Evolutionary conservation across 2,329 filamentous ascomycete genomes (phyloP).

Genomic region (Sphaceloma murrayae): DNA sequence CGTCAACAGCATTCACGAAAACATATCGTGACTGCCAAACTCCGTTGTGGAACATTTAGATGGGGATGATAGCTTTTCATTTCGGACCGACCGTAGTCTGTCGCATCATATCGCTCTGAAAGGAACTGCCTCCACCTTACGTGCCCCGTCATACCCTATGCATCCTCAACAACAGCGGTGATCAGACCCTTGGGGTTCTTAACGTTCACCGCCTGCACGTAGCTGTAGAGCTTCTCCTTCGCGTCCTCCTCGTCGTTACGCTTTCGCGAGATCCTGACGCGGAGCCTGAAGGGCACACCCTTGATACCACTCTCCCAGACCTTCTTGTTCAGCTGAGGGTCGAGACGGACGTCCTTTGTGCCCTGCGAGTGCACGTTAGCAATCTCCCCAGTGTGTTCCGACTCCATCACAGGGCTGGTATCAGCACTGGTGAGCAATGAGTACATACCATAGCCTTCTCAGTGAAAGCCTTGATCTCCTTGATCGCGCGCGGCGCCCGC

Average conservation of each 20-base stretch:
- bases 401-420: not conserved
- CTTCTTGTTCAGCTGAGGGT: slow-evolving; percentile 99
- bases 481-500: slow-evolving; percentile 94
- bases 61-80: too few relatives aligned
- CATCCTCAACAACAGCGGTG: slow-evolving; percentile 73
- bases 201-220: slow-evolving; percentile 98
- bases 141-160: slow-evolving; percentile 32
- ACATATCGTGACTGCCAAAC: too few relatives aligned
- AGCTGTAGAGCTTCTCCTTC: slow-evolving; percentile 99
- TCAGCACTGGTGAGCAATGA: not conserved
- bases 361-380: slow-evolving; percentile 48
- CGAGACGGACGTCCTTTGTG: slow-evolving; percentile 91
- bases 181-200: slow-evolving; percentile 98
- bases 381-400: not conserved
- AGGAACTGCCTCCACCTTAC: not conserved
- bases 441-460: slow-evolving; percentile 84
- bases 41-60: too few relatives aligned
- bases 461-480: slow-evolving; percentile 98
- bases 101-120: slow-evolving; percentile 7
- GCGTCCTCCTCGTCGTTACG: slow-evolving; percentile 99
- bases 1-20: too few relatives aligned
- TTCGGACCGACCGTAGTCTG: slow-evolving; percentile 3
- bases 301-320: slow-evolving; percentile 99
- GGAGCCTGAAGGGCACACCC: slow-evolving; percentile 94
- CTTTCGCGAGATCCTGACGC: slow-evolving; percentile 97